Conservation (phyloP, 129 eudicot species). For the Artemisia tridentata region DNA sequence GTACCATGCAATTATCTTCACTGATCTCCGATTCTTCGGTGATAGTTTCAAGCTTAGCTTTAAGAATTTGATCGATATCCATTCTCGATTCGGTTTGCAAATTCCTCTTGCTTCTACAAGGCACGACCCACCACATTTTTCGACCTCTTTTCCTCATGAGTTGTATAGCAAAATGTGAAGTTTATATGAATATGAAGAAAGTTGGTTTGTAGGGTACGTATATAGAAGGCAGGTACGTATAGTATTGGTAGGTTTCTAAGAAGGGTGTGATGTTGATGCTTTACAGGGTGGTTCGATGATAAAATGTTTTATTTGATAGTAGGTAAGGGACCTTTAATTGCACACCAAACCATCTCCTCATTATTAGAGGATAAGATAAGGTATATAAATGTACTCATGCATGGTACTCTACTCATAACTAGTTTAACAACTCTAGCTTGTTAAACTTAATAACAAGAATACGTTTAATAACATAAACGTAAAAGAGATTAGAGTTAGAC, state of each 20-base stretch:
- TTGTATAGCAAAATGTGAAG: background rate
- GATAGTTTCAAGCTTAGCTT: conserved; percentile 70
- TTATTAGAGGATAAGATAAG: conserved; percentile 27
- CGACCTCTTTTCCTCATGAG: conserved; percentile 44
- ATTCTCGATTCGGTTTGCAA: conserved; percentile 42
- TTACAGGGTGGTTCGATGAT: conserved; percentile 44
- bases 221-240: background rate
- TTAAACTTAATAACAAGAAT: too few relatives aligned
- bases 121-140: conserved; percentile 58
- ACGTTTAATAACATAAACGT: too few relatives aligned
- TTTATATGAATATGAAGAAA: conserved; percentile 3
- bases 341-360: conserved; percentile 30
- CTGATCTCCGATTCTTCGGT: conserved; percentile 41
- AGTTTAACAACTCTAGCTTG: too few relatives aligned
- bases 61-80: conserved; percentile 62
- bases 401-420: background rate
- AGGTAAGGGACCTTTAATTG: conserved; percentile 34
- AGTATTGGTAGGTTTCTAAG: conserved; percentile 18
- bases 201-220: conserved; percentile 5
- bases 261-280: conserved; percentile 29
- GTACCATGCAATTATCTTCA: conserved; percentile 11
- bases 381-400: conserved; percentile 11
- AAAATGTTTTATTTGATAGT: conserved; percentile 34
- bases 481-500: too few relatives aligned
- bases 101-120: conserved; percentile 39